Percentiles rank a stretch among this genome's conserved stretches.
phyloP scores from a whole-genome alignment of 1,284 basidiomycete species.

The Ustilago nuda region DNA sequence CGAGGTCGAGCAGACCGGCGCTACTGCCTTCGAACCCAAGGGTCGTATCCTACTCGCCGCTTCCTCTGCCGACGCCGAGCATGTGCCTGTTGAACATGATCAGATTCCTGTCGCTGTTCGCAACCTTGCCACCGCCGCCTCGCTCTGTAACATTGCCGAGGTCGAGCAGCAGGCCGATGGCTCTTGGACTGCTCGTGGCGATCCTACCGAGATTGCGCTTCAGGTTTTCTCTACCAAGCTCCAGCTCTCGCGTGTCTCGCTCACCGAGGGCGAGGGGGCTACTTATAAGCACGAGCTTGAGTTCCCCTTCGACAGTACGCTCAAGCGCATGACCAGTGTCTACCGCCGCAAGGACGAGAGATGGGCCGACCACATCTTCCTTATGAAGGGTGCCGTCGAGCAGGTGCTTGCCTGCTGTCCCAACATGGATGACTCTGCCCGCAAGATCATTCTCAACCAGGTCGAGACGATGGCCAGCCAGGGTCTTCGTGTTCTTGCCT shows the following conservation, averaged over 20 bases:
- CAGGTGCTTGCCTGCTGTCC: slow-evolving; percentile 57
- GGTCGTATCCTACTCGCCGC: slow-evolving; percentile 39
- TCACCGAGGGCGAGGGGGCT: slow-evolving; percentile 25
- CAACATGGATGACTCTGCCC: slow-evolving; percentile 42
- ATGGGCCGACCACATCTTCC: slow-evolving; percentile 25
- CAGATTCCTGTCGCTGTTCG: slow-evolving; percentile 36
- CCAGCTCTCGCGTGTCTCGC: slow-evolving; percentile 41
- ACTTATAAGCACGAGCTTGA: slow-evolving; percentile 50
- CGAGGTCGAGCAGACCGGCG: slow-evolving; percentile 53
- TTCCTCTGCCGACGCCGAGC: slow-evolving; percentile 11
- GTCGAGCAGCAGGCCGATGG: slow-evolving; percentile 42
- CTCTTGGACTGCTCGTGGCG: slow-evolving; percentile 53
- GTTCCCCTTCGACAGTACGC: slow-evolving; percentile 60
- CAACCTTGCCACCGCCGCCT: slow-evolving; percentile 53
- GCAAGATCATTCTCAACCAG: slow-evolving; percentile 48
- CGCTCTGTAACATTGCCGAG: slow-evolving; percentile 63
- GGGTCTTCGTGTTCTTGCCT: slow-evolving; percentile 63
- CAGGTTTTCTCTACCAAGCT: slow-evolving; percentile 58
- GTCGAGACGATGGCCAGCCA: slow-evolving; percentile 61
- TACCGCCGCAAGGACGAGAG: slow-evolving; percentile 29
- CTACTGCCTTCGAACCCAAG: slow-evolving; percentile 54
- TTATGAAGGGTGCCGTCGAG: slow-evolving; percentile 66
- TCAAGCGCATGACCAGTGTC: slow-evolving; percentile 63
- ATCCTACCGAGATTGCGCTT: slow-evolving; percentile 63
- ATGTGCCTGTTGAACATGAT: slow-evolving; percentile 19